A percentile compares a stretch with the other conserved stretches of the same genome.
Evolutionary conservation across 2,329 filamentous ascomycete species (phyloP).

Genomic region (Colletotrichum salicis): DNA sequence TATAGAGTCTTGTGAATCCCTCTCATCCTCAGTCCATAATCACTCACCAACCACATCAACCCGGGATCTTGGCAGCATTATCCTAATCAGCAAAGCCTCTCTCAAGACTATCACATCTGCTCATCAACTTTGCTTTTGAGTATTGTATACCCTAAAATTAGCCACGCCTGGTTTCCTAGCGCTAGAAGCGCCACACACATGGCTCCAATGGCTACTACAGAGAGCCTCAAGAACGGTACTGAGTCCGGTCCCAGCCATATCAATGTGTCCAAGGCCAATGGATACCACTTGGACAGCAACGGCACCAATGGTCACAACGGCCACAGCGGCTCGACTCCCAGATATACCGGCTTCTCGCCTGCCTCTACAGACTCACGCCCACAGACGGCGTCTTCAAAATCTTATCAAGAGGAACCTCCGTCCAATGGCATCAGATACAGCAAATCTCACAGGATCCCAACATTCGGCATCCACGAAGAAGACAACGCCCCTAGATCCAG

Average conservation of each 20-base stretch:
- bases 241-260: slow-evolving; percentile 18
- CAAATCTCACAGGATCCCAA: slow-evolving; percentile 41
- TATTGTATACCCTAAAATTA: background rate
- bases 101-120: background rate
- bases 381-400: slow-evolving; percentile 24
- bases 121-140: background rate
- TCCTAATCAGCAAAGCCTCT: background rate
- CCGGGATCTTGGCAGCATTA: background rate
- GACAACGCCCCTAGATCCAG: slow-evolving; percentile 48
- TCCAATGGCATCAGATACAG: slow-evolving; percentile 36
- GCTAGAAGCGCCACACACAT: slow-evolving; percentile 6
- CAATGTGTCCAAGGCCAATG: slow-evolving; percentile 26
- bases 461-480: slow-evolving; percentile 45
- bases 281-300: slow-evolving; percentile 10
- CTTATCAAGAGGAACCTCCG: slow-evolving; percentile 33
- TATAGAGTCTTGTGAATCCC: slow-evolving; percentile 21
- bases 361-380: slow-evolving; percentile 29
- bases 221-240: slow-evolving; percentile 2
- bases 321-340: slow-evolving; percentile 20
- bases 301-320: slow-evolving; percentile 18
- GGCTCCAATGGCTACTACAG: slow-evolving; percentile 30
- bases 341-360: slow-evolving; percentile 25
- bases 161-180: background rate
- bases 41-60: background rate
- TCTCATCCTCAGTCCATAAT: background rate